Percentiles rank a stretch among this genome's conserved stretches.
phyloP scores from a whole-genome alignment of 2,329 filamentous ascomycete genomes.

The Arthrobotrys pseudoclavata region DNA sequence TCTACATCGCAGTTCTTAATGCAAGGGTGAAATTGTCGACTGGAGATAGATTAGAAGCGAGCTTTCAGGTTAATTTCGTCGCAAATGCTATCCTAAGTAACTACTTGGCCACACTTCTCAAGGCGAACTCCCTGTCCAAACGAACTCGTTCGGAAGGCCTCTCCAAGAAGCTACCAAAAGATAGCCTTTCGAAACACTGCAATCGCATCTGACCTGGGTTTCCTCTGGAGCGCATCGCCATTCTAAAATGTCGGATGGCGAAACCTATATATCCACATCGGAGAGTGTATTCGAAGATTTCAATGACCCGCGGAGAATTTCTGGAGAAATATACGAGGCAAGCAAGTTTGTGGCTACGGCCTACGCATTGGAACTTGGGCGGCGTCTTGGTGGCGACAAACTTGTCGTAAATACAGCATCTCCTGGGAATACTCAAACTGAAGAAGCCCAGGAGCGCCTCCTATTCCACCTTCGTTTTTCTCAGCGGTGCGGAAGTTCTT shows the following conservation, averaged over 20 bases:
- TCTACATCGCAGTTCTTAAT: constrained; percentile 64
- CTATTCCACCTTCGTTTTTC: constrained; percentile 60
- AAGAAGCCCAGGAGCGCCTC: constrained; percentile 57
- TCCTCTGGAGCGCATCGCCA: constrained; percentile 66
- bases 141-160: not conserved
- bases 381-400: constrained; percentile 59
- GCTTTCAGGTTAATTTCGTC: constrained; percentile 73
- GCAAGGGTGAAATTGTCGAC: constrained; percentile 61
- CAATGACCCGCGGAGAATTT: not conserved
- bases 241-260: constrained; percentile 21
- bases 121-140: constrained; percentile 64
- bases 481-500: constrained; percentile 39
- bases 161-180: constrained; percentile 58
- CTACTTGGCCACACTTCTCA: constrained; percentile 69
- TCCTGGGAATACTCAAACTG: constrained; percentile 62
- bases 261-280: not conserved
- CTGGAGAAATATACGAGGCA: constrained; percentile 32
- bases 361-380: constrained; percentile 63
- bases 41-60: constrained; percentile 69
- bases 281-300: not conserved
- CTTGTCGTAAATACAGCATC: constrained; percentile 64
- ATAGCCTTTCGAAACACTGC: constrained; percentile 51
- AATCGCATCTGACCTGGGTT: constrained; percentile 66
- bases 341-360: constrained; percentile 61
- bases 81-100: constrained; percentile 72